Evolutionary conservation across 805 yeast genomes (phyloP).

Genomic region (Phaffomyces thermotolerans): DNA sequence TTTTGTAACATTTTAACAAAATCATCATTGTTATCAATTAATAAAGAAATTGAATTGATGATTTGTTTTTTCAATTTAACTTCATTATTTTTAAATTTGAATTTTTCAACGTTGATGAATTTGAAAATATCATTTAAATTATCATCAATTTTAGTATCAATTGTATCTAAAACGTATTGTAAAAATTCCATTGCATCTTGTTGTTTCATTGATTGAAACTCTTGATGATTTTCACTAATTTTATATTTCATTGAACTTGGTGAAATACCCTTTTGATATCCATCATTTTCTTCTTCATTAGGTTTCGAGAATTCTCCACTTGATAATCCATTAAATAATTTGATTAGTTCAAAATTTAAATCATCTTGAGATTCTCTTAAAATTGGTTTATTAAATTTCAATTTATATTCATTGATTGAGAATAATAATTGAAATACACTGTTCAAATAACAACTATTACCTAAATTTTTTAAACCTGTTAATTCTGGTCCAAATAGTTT

Average conservation of each 20-base stretch:
- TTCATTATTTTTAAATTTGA: conserved; percentile 44
- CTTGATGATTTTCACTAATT: conserved; percentile 72
- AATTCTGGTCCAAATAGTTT: conserved; percentile 71
- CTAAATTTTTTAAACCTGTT: conserved; percentile 84
- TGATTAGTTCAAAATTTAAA: conserved; percentile 67
- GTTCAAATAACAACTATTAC: conserved; percentile 87
- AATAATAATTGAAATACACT: conserved; percentile 73
- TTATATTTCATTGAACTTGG: conserved; percentile 72
- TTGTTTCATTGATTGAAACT: conserved; percentile 80
- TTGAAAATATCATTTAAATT: conserved; percentile 44
- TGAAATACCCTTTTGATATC: conserved; percentile 67
- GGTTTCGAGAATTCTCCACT: conserved; percentile 71
- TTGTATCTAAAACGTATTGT: conserved; percentile 52
- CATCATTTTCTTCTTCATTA: conserved; percentile 22
- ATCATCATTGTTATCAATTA: conserved; percentile 36
- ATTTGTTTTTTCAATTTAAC: conserved; percentile 52
- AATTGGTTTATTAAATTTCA: conserved; percentile 24
- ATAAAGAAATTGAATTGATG: conserved; percentile 58
- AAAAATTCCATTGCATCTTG: conserved; percentile 95
- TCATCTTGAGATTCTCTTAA: conserved; percentile 31
- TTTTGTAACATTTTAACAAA: conserved; percentile 38
- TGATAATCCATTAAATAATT: conserved; percentile 69
- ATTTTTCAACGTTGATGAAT: conserved; percentile 57
- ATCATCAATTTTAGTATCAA: conserved; percentile 39
- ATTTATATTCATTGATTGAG: conserved; percentile 26